phyloP scores from a whole-genome alignment of 1,139 yeast genomes.

The Nakaseomyces delphensis region DNA sequence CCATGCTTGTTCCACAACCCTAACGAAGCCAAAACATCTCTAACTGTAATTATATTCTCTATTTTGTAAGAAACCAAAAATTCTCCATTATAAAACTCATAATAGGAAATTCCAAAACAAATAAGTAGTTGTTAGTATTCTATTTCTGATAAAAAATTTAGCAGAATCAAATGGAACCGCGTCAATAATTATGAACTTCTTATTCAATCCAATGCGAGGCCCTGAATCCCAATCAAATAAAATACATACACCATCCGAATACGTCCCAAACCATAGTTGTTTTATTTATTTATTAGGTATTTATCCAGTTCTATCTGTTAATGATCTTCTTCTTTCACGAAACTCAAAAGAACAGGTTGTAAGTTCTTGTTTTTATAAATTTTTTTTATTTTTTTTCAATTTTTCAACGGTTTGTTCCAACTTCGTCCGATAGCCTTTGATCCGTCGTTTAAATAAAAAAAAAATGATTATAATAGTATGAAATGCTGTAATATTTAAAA shows the following conservation, averaged over 20 bases:
- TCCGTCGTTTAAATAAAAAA: not conserved
- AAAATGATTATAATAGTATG: no score
- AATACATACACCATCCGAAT: constrained; percentile 31
- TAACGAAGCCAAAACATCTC: constrained; percentile 84
- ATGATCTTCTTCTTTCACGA: no score
- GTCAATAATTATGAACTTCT: no score
- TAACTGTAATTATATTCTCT: constrained; percentile 40
- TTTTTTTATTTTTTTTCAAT: no score
- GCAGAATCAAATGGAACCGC: no score
- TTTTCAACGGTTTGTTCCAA: no score
- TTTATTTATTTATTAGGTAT: constrained; percentile 1
- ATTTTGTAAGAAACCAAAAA: not conserved
- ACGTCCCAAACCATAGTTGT: constrained; percentile 28
- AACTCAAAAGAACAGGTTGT: no score
- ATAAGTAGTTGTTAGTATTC: not conserved
- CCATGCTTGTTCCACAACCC: constrained; percentile 99
- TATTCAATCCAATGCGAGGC: no score
- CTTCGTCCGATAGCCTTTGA: no score
- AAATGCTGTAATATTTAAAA: no score
- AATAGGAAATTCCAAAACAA: not conserved
- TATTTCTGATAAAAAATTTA: no score
- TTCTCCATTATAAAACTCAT: not conserved
- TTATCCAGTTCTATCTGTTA: not conserved
- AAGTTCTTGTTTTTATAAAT: no score
- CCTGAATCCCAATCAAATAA: not conserved